A percentile compares a stretch with the other conserved stretches of the same genome.
phyloP scores from a whole-genome alignment of 2,329 filamentous ascomycete species.

The Ceratocystis eucalypticola region DNA sequence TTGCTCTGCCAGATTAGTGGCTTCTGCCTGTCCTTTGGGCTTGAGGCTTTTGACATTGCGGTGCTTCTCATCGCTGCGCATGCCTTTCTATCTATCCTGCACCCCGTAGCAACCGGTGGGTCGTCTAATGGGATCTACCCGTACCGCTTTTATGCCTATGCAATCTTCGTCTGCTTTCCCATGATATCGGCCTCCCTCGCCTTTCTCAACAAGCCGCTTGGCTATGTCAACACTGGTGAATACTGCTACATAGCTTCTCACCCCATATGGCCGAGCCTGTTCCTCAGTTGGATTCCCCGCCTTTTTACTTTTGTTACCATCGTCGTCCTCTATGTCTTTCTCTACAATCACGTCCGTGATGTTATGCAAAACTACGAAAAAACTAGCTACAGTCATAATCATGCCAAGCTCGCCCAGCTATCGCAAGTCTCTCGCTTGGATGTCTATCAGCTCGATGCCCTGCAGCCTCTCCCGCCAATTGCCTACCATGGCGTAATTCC shows the following conservation, averaged over 20 bases:
- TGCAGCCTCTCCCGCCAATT: slow-evolving; percentile 26
- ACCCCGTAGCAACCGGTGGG: slow-evolving; percentile 34
- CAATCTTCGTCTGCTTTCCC: slow-evolving; percentile 44
- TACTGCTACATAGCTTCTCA: slow-evolving; percentile 57
- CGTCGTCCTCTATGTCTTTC: slow-evolving; percentile 48
- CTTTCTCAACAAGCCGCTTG: slow-evolving; percentile 41
- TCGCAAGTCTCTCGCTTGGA: slow-evolving; percentile 8
- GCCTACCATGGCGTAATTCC: slow-evolving; percentile 27
- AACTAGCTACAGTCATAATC: slow-evolving; percentile 12
- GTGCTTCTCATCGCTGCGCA: slow-evolving; percentile 63
- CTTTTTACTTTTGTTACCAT: slow-evolving; percentile 55
- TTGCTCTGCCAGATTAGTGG: slow-evolving; percentile 54
- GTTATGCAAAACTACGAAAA: slow-evolving; percentile 17
- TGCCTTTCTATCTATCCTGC: slow-evolving; percentile 57
- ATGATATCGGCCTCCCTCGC: slow-evolving; percentile 47
- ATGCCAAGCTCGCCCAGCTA: slow-evolving; percentile 9
- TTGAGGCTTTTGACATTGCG: slow-evolving; percentile 57
- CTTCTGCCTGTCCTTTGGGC: slow-evolving; percentile 52
- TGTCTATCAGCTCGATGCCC: slow-evolving; percentile 17
- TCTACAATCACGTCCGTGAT: slow-evolving; percentile 52
- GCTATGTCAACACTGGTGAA: slow-evolving; percentile 49
- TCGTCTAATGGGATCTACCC: slow-evolving; percentile 52
- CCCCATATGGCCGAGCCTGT: slow-evolving; percentile 55
- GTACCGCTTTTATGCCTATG: slow-evolving; percentile 48
- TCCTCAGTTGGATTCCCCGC: slow-evolving; percentile 58